Percentiles rank a stretch among this genome's conserved stretches.
phyloP scores from a whole-genome alignment of 768 basidiomycete species.

The Boletales sp. region DNA sequence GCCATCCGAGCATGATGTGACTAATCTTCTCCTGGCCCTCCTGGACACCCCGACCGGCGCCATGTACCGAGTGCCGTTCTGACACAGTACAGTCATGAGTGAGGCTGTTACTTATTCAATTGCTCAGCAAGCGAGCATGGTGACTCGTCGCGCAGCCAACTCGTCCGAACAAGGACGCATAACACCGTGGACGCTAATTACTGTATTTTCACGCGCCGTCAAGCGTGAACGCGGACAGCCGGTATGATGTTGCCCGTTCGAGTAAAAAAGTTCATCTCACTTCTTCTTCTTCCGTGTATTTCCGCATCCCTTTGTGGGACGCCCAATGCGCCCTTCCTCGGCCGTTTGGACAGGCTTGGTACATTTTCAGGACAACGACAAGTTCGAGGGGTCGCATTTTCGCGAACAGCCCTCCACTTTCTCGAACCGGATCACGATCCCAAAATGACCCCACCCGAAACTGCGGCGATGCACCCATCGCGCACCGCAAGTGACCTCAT shows the following conservation, averaged over 20 bases:
- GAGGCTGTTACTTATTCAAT: neutral
- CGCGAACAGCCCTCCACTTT: neutral
- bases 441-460: constrained; percentile 9
- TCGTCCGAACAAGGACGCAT: neutral
- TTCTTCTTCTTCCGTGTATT: neutral
- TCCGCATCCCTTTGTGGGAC: constrained; percentile 2
- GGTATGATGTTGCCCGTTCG: constrained; percentile 1
- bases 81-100: neutral
- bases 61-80: too few species aligned
- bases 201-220: constrained; percentile 2
- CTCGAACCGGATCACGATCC: constrained; percentile 10
- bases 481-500: constrained; percentile 26
- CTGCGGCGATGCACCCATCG: constrained; percentile 19
- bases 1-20: constrained; percentile 3
- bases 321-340: neutral
- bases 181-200: neutral
- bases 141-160: neutral
- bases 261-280: constrained; percentile 3
- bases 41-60: too few species aligned
- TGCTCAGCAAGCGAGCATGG: neutral
- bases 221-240: constrained; percentile 2
- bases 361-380: constrained; percentile 1
- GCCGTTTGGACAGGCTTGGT: neutral
- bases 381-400: too few species aligned
- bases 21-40: constrained; percentile 1